These are phyloP conservation scores for Colletotrichum godetiae DNA, from an alignment of 2,329 filamentous ascomycete species.

Conservation along the genomic window DNA sequence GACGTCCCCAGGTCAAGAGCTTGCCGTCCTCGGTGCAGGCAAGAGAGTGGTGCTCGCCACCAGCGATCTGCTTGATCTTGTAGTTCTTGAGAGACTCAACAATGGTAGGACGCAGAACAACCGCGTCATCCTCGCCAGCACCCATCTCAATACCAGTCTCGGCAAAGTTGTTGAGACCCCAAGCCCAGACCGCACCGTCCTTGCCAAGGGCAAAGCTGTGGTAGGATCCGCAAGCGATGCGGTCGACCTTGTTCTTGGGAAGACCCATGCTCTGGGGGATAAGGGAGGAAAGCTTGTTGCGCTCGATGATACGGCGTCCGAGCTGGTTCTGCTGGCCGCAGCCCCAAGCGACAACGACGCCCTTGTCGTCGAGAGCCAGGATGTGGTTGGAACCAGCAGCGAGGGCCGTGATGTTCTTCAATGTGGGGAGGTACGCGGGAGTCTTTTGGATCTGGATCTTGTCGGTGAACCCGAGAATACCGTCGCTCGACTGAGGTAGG, in stretches of 20 bases:
- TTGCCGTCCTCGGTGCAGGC: constrained; percentile 68
- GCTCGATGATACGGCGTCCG: constrained; percentile 66
- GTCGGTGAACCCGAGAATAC: constrained; percentile 72
- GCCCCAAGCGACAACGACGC: constrained; percentile 77
- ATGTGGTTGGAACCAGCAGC: constrained; percentile 78
- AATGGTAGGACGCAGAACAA: constrained; percentile 77
- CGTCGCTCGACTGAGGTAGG: constrained; percentile 60
- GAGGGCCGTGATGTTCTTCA: constrained; percentile 74
- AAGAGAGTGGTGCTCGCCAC: constrained; percentile 78
- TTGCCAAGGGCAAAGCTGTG: constrained; percentile 85
- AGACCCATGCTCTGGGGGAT: constrained; percentile 71
- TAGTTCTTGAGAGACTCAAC: constrained; percentile 73
- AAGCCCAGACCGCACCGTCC: constrained; percentile 78
- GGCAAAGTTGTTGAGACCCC: constrained; percentile 90
- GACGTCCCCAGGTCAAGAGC: constrained; percentile 70
- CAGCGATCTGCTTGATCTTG: constrained; percentile 75
- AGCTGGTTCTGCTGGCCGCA: constrained; percentile 75
- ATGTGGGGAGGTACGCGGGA: constrained; percentile 62
- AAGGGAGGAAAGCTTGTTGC: constrained; percentile 72
- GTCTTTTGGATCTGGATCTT: constrained; percentile 58
- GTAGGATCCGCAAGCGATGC: constrained; percentile 77
- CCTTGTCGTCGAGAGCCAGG: constrained; percentile 73
- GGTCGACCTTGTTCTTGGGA: constrained; percentile 73
- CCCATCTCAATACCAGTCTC: constrained; percentile 75
- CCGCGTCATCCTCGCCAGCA: constrained; percentile 75